A percentile compares a stretch with the other conserved stretches of the same genome.
phyloP scores from a whole-genome alignment of 441 rosid species.

The Rhodomyrtus psidioides region DNA sequence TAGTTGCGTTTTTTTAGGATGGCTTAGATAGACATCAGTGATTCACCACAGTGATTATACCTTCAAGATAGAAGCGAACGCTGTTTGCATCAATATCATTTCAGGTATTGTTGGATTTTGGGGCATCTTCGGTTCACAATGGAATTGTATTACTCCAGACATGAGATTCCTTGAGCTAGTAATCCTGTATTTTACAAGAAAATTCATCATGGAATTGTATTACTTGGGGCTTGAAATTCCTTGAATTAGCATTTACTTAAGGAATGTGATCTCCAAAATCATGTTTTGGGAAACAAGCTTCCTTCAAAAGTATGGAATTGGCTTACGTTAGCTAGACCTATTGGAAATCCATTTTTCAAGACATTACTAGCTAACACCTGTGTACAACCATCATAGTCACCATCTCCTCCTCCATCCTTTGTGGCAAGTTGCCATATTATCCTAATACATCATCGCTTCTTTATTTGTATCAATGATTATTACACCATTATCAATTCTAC shows the following conservation, averaged over 20 bases:
- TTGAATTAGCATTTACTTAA: not conserved
- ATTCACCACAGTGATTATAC: not conserved
- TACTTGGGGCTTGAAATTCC: not conserved
- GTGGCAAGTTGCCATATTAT: not conserved
- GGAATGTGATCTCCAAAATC: not conserved
- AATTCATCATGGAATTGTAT: not conserved
- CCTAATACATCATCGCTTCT: not conserved
- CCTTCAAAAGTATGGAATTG: not conserved
- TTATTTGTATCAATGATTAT: not conserved
- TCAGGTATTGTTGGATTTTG: not conserved
- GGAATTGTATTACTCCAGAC: not conserved
- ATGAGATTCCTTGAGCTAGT: not conserved
- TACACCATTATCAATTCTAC: not conserved
- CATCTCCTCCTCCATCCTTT: not conserved
- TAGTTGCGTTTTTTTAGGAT: not conserved
- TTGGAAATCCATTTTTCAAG: not conserved
- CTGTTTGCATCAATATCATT: not conserved
- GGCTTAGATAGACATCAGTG: not conserved
- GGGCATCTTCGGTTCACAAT: not conserved
- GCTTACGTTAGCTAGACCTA: not conserved
- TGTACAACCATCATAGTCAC: not conserved
- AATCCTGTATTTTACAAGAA: not conserved
- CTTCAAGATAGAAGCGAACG: not conserved
- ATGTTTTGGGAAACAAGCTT: not conserved
- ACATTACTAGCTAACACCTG: not conserved